Percentiles rank a stretch among this genome's conserved stretches.
Evolutionary conservation across 768 basidiomycete genomes (phyloP).

Genomic region (Xerocomus brunneocitrinus): DNA sequence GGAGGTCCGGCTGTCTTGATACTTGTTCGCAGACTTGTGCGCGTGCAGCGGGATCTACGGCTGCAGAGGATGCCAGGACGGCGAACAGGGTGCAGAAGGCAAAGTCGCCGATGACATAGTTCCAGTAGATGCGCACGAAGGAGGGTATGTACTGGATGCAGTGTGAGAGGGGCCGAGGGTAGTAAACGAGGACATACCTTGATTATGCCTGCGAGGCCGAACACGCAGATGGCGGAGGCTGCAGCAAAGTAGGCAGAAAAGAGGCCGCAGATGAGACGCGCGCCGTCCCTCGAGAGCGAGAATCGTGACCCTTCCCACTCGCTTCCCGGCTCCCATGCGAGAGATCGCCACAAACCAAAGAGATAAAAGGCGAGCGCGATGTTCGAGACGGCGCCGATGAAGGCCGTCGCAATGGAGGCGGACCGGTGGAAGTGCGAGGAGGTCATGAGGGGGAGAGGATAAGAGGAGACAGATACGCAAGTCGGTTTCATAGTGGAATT

Average conservation of each 20-base stretch:
- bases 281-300: slow-evolving; percentile 37
- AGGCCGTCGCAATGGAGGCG: slow-evolving; percentile 34
- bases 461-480: not conserved
- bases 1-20: slow-evolving; percentile 68
- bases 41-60: slow-evolving; percentile 52
- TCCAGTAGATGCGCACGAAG: slow-evolving; percentile 75
- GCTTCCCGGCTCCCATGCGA: slow-evolving; percentile 43
- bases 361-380: slow-evolving; percentile 38
- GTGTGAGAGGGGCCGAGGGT: not conserved
- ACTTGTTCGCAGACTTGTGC: slow-evolving; percentile 69
- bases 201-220: slow-evolving; percentile 66
- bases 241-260: slow-evolving; percentile 63
- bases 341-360: slow-evolving; percentile 40
- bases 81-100: slow-evolving; percentile 61
- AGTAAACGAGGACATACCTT: slow-evolving; percentile 43
- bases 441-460: slow-evolving; percentile 2
- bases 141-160: slow-evolving; percentile 51
- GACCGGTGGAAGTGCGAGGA: slow-evolving; percentile 26
- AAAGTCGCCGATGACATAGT: slow-evolving; percentile 78
- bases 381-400: slow-evolving; percentile 40
- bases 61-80: slow-evolving; percentile 50
- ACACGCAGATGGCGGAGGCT: slow-evolving; percentile 56
- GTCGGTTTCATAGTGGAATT: slow-evolving; percentile 3
- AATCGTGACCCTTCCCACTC: slow-evolving; percentile 47
- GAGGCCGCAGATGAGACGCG: slow-evolving; percentile 55